A percentile compares a stretch with the other conserved stretches of the same genome.
Conservation (phyloP, 139 green algal genomes). For the Chlorella sp. region DNA sequence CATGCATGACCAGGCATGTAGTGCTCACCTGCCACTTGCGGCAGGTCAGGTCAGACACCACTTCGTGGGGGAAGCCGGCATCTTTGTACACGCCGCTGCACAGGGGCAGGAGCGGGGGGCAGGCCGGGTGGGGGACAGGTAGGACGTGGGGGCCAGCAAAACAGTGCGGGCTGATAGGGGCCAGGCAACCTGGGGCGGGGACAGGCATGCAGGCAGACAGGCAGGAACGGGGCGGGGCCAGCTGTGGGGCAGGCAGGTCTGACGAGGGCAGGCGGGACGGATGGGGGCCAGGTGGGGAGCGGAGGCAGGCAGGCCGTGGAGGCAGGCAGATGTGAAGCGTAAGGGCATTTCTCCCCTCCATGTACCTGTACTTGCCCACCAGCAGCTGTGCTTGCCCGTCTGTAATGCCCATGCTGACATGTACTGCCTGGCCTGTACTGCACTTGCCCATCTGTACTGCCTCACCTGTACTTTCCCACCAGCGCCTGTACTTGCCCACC, state of each 20-base stretch:
- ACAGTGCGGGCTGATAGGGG: background rate
- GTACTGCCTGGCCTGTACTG: no score
- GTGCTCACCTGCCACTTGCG: conserved; percentile 45
- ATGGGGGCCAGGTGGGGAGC: no score
- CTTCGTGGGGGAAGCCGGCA: conserved; percentile 14
- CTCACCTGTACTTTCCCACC: no score
- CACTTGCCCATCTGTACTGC: no score
- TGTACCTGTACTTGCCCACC: conserved; percentile 67
- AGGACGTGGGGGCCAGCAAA: background rate
- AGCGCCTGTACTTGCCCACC: background rate
- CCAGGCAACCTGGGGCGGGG: background rate
- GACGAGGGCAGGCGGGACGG: no score
- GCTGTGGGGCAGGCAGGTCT: no score
- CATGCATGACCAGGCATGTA: no score
- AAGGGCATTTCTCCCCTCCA: no score
- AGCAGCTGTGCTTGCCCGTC: no score
- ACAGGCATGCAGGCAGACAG: background rate
- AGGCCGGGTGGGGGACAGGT: background rate
- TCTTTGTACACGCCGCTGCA: conserved; percentile 19
- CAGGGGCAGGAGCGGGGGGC: background rate
- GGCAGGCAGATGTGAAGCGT: no score
- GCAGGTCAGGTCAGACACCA: conserved; percentile 50
- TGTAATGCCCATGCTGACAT: no score
- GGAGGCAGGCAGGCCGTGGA: background rate
- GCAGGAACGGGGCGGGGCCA: background rate